Evolutionary conservation across 768 basidiomycete species (phyloP).

Genomic region (Fomitopsis serialis): DNA sequence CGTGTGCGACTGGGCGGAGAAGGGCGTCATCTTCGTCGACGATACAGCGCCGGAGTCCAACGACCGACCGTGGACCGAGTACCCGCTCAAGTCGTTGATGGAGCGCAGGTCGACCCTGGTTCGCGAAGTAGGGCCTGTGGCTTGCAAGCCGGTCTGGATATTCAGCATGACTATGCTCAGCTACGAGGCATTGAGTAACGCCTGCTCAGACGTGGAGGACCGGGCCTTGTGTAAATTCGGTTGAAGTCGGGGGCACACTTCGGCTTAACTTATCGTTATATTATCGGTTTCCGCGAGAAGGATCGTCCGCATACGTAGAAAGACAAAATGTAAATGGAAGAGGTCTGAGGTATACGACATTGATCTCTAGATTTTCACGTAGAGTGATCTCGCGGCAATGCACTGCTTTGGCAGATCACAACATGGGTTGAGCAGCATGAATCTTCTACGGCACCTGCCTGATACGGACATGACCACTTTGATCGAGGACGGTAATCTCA

Average conservation of each 20-base stretch:
- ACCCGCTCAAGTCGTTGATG: slow-evolving; percentile 2
- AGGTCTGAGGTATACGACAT: no score
- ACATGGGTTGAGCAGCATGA: no score
- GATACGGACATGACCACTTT: no score
- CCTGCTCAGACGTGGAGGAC: slow-evolving; percentile 6
- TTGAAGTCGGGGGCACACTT: no score
- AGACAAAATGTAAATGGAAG: no score
- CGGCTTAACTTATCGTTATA: slow-evolving; percentile 2
- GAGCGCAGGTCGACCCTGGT: slow-evolving; percentile 1
- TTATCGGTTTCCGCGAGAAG: no score
- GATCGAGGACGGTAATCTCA: no score
- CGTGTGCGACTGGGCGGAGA: slow-evolving; percentile 9
- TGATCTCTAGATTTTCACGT: no score
- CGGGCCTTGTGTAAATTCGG: slow-evolving; percentile 16
- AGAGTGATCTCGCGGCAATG: no score
- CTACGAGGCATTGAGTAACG: slow-evolving; percentile 8
- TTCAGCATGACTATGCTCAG: slow-evolving; percentile 15
- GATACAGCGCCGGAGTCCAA: neutral
- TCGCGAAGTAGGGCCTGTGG: neutral
- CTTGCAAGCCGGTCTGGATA: slow-evolving; percentile 13
- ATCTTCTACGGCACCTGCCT: no score
- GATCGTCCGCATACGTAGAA: no score
- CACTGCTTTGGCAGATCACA: no score
- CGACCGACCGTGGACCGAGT: slow-evolving; percentile 1
- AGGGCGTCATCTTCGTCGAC: slow-evolving; percentile 25